phyloP scores from a whole-genome alignment of 2,329 filamentous ascomycete species.

The Annulohypoxylon truncatum region DNA sequence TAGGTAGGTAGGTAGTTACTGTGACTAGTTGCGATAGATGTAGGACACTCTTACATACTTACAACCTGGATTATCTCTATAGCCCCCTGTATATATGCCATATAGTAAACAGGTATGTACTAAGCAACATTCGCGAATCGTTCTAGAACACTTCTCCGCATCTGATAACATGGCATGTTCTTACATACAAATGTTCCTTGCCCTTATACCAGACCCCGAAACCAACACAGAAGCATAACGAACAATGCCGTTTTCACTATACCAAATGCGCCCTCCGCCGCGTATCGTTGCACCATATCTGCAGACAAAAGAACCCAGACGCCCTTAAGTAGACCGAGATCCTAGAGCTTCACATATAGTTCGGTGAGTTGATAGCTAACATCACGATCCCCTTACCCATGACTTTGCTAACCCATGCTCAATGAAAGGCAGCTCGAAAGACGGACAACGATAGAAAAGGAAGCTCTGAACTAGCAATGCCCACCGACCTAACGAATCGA shows the following conservation, averaged over 20 bases:
- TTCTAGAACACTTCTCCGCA: conserved; percentile 11
- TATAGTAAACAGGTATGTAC: background rate
- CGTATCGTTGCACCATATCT: conserved; percentile 13
- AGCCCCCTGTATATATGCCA: background rate
- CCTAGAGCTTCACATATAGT: background rate
- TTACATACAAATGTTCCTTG: background rate
- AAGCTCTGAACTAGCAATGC: background rate
- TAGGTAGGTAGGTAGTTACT: no score
- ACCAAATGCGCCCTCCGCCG: conserved; percentile 1
- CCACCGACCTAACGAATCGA: background rate
- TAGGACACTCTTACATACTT: background rate
- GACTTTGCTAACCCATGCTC: background rate
- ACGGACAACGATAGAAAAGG: background rate
- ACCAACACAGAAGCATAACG: background rate
- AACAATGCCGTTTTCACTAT: background rate
- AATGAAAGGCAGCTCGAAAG: background rate
- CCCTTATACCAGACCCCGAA: background rate
- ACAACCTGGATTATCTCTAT: background rate
- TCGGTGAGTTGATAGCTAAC: conserved; percentile 15
- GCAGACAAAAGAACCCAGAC: conserved; percentile 1
- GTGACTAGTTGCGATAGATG: background rate
- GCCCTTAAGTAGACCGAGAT: background rate
- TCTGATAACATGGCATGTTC: background rate
- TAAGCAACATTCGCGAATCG: conserved; percentile 7
- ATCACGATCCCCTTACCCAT: background rate